Base-by-base conservation (phyloP, 2,329 filamentous ascomycete species). In the Diaporthe sp. region DNA sequence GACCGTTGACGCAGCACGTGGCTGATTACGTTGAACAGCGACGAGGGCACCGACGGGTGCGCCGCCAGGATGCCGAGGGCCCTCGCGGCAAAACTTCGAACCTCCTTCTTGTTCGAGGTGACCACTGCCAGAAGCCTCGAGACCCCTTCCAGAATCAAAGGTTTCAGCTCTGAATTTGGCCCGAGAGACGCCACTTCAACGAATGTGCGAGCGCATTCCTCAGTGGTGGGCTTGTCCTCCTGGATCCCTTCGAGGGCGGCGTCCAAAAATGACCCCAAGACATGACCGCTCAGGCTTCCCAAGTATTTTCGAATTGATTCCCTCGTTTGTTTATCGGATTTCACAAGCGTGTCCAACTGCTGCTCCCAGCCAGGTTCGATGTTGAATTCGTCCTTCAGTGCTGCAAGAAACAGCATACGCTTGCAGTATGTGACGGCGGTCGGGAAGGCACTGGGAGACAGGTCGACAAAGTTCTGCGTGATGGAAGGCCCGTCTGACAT, bases 351-450 rank as follows among this genome's bases (percentile, higher is more conserved):
- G 77, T 96, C 93, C 3, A 98, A 86, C 77, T 93, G 93, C 60
- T 92, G 88, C 81, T 95, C 93, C 97, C 97, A 98, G 76, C 96
- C 94, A 60, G 93, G 91, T 78, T 96, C 93, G 33, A 95, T 82
- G 13, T 89, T 88, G 73, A 88, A 86, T 66, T 88, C 76, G 45
- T 74, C 83, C 52, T 83, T 80, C 3, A 90, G 81, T 0, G 88
- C 88, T 1, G 85, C 80, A 2, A 91, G 83, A 57, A 90, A 85
- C 72, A 91, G 79, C 3, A 90, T 87, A 30, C 87, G 84, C 76
- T 86, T 87, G 79, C 91, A 91, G 78, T 95, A 97, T 7, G 87
- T 88, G 35, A 97, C 86, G 1, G 94, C 91, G n/a, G 92, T 85
- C 0, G 92, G 88, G 75, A 95, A 92, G 0, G 93, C 91, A 47